Evolutionary conservation across 441 rosid species (phyloP).

Genomic region (Erodium texanum): DNA sequence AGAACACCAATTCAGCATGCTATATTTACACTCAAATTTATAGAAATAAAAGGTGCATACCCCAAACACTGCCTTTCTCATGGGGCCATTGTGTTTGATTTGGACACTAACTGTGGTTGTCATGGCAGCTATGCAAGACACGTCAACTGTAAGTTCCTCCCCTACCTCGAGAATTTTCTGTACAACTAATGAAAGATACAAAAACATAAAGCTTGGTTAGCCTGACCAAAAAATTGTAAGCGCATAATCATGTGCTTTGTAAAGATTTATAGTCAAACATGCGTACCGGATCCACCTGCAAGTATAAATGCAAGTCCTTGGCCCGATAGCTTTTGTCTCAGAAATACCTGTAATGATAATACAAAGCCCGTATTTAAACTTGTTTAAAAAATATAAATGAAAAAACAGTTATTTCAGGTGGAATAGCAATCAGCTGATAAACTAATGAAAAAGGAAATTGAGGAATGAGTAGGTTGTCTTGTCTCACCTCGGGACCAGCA

Average conservation of each 20-base stretch:
- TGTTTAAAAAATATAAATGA: not conserved
- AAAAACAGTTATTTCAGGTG: too few species aligned
- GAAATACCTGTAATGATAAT: slow-evolving; percentile 50
- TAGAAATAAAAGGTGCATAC: slow-evolving; percentile 29
- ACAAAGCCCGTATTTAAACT: slow-evolving; percentile 9
- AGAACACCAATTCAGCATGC: too few species aligned
- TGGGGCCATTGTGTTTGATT: slow-evolving; percentile 72
- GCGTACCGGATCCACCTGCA: slow-evolving; percentile 96
- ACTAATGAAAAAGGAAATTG: not conserved
- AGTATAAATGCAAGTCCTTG: slow-evolving; percentile 91
- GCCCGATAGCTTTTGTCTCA: slow-evolving; percentile 83
- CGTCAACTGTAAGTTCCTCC: slow-evolving; percentile 73
- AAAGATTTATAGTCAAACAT: not conserved
- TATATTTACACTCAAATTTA: not conserved
- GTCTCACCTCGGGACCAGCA: slow-evolving; percentile 67
- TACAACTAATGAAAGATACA: slow-evolving; percentile 44
- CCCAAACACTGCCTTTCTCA: slow-evolving; percentile 84
- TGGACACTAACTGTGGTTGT: slow-evolving; percentile 65
- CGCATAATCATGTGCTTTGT: not conserved
- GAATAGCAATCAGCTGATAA: slow-evolving; percentile 13
- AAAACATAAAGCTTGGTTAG: not conserved
- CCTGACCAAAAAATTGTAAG: slow-evolving; percentile 5
- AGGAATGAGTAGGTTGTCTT: not conserved
- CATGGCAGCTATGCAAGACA: slow-evolving; percentile 76
- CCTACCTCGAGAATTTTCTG: slow-evolving; percentile 94